phyloP scores from a whole-genome alignment of 2,329 filamentous ascomycete genomes.

The Nemania sp. region DNA sequence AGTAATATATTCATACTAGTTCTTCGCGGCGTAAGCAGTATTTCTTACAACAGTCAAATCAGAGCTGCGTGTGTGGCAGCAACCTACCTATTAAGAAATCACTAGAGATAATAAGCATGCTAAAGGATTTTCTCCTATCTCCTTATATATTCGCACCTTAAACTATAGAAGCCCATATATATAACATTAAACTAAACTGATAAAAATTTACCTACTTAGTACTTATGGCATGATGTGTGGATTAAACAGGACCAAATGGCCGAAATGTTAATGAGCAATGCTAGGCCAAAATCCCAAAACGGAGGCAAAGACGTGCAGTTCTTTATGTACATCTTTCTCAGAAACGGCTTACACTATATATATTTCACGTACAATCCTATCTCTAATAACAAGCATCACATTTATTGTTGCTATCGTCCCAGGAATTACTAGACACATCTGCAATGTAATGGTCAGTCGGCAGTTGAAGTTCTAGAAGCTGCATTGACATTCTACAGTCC shows the following conservation, averaged over 20 bases:
- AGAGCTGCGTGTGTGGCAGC: too few relatives aligned
- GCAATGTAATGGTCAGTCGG: constrained; percentile 24
- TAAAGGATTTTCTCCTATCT: constrained; percentile 8
- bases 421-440: constrained; percentile 1
- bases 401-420: too few relatives aligned
- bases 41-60: background rate
- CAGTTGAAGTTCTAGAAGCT: constrained; percentile 41
- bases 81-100: too few relatives aligned
- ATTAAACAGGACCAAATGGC: constrained; percentile 5
- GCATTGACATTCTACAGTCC: constrained; percentile 30
- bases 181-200: constrained; percentile 18
- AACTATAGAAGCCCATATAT: background rate
- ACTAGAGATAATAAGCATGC: background rate
- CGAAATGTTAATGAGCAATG: constrained; percentile 11
- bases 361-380: too few relatives aligned
- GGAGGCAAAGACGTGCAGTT: too few relatives aligned
- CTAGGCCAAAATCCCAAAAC: background rate
- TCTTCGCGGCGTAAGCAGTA: background rate
- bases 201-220: background rate
- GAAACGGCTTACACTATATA: too few relatives aligned
- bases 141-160: constrained; percentile 5
- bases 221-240: constrained; percentile 16
- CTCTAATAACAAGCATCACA: too few relatives aligned
- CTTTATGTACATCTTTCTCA: too few relatives aligned
- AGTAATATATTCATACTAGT: background rate